Evolutionary conservation across 495 filamentous ascomycete genomes (phyloP).

Genomic region (Podospora appendiculata): DNA sequence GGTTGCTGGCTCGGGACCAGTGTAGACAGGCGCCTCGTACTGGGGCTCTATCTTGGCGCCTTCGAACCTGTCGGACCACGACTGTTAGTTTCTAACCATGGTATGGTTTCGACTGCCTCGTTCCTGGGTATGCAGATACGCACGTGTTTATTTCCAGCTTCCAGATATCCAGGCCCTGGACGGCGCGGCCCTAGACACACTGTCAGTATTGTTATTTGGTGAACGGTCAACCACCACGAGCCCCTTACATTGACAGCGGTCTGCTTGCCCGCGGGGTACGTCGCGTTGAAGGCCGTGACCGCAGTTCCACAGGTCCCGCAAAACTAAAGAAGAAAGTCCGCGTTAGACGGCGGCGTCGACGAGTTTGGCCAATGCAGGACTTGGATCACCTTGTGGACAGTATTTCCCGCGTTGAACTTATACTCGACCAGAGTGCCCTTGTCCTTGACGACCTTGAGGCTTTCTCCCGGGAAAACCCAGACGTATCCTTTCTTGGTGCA

Average conservation of each 20-base stretch:
- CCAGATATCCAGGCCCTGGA: conserved; percentile 33
- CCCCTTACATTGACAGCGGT: conserved; percentile 16
- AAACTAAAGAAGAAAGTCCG: conserved; percentile 20
- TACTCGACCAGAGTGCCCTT: conserved; percentile 27
- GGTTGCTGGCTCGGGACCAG: conserved; percentile 28
- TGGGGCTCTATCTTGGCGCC: conserved; percentile 17
- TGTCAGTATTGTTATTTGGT: not conserved
- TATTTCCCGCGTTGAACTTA: conserved; percentile 19
- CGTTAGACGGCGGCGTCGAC: not conserved
- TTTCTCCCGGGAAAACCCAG: conserved; percentile 23
- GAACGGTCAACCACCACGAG: not conserved
- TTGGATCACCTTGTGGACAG: conserved; percentile 24
- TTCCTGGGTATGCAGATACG: not conserved
- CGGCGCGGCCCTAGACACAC: conserved; percentile 8
- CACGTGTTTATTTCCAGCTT: conserved; percentile 21
- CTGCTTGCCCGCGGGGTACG: not conserved
- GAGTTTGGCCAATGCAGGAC: not conserved
- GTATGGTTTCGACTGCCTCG: not conserved
- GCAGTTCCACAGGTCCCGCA: conserved; percentile 34
- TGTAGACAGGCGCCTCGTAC: conserved; percentile 27
- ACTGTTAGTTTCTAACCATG: not conserved
- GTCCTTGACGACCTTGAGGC: conserved; percentile 34
- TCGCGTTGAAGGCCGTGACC: conserved; percentile 7
- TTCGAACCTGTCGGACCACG: conserved; percentile 24
- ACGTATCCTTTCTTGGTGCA: conserved; percentile 38